A percentile compares a stretch with the other conserved stretches of the same genome.
phyloP scores from a whole-genome alignment of 2,329 filamentous ascomycete species.

The Microdochium bolleyi region DNA sequence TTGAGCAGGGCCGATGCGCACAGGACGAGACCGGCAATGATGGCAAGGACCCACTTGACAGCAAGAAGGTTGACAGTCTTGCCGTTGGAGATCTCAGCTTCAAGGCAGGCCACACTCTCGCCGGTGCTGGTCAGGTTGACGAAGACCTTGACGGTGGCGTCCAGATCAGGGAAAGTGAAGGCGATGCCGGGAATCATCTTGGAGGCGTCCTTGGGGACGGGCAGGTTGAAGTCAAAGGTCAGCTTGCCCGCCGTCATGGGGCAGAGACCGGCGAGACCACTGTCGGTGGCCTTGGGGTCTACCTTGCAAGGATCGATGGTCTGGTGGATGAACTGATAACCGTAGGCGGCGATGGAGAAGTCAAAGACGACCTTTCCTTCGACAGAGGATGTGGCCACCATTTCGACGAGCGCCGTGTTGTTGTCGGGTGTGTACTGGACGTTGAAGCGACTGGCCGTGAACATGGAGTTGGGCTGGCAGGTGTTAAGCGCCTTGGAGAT shows the following conservation, averaged over 20 bases:
- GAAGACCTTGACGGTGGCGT: slow-evolving; percentile 66
- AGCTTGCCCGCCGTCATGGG: slow-evolving; percentile 85
- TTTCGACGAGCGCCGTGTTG: slow-evolving; percentile 61
- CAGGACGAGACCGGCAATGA: slow-evolving; percentile 69
- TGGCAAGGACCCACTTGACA: slow-evolving; percentile 72
- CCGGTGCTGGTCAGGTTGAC: slow-evolving; percentile 57
- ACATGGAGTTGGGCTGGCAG: slow-evolving; percentile 77
- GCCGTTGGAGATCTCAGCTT: slow-evolving; percentile 73
- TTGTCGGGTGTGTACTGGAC: slow-evolving; percentile 74
- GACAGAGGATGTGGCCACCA: slow-evolving; percentile 76
- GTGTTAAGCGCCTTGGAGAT: slow-evolving; percentile 76
- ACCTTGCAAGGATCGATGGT: slow-evolving; percentile 64
- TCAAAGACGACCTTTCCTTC: slow-evolving; percentile 75
- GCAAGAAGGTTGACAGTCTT: slow-evolving; percentile 76
- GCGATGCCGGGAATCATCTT: slow-evolving; percentile 65
- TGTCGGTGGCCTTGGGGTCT: slow-evolving; percentile 15
- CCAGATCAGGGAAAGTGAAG: slow-evolving; percentile 75
- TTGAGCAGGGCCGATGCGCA: slow-evolving; percentile 74
- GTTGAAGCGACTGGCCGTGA: slow-evolving; percentile 84
- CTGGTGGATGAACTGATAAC: slow-evolving; percentile 61
- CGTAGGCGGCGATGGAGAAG: slow-evolving; percentile 72
- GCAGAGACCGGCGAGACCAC: slow-evolving; percentile 67
- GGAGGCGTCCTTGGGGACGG: slow-evolving; percentile 45
- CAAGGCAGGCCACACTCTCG: slow-evolving; percentile 64
- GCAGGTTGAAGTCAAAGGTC: slow-evolving; percentile 62